Evolutionary conservation across 441 rosid genomes (phyloP), one percentile per base, ranked within the genome.

Genomic region (Erodium moschatum): DNA sequence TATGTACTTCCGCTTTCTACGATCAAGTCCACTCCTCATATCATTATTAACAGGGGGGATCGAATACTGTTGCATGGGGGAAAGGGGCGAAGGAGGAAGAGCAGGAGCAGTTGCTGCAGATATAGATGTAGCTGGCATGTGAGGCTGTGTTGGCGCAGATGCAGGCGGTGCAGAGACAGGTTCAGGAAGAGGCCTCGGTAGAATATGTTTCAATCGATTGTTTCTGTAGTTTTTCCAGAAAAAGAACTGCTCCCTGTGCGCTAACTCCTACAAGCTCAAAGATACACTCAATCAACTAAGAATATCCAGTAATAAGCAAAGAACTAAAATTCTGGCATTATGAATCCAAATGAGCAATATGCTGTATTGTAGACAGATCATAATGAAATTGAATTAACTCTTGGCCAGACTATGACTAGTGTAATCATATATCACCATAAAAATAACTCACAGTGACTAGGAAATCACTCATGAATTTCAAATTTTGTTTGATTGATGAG

Each of bases 171-270:
- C 33, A 29, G 33, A 29, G 33, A 29, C 33, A 29, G 33, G 2
- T 29, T 29, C 33, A 29, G 33, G 33, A 29, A 29, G 33, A 29
- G 33, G 33, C 33, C 33, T 29, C 33, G 33, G 33, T 29, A 29
- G 4, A 29, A 29, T 29, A 29, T 29, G 33, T 29, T 29, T 29
- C 33, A 29, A 29, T 4, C 33, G 33, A 29, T 29, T 29, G 84
- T 88, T 94, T 78, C 97, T 83, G 70, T 91, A 86, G 85, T 94
- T 92, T 85, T 95, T 92, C 98, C 97, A 91, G 76, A 77, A 91
- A 75, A 85, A 94, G 84, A 94, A 94, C 75, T 91, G 97, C 77
- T 91, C 97, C 73, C 99, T 83, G 78, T 91, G 97, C 0, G 90
- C 87, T 85, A 94, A 72, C 76, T 91, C 97, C 97, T 93, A 77